Conservation (phyloP, 2,329 filamentous ascomycete genomes). For the Paecilomyces niveus region DNA sequence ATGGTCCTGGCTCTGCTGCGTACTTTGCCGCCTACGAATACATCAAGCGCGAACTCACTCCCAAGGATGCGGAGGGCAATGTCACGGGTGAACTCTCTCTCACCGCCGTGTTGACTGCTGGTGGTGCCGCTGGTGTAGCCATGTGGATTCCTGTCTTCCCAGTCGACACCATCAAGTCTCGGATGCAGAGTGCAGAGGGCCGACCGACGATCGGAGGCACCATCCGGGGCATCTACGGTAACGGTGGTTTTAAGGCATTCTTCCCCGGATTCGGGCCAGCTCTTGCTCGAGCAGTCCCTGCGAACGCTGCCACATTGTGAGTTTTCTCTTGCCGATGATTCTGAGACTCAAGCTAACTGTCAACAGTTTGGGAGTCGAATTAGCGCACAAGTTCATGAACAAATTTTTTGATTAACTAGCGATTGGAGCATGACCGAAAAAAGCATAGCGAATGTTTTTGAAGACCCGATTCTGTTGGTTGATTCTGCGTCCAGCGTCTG, state of each 20-base stretch:
- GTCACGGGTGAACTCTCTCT: conserved; percentile 72
- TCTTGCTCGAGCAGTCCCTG: conserved; percentile 84
- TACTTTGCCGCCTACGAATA: conserved; percentile 98
- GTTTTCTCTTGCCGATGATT: conserved; percentile 11
- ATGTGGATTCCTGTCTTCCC: conserved; percentile 99
- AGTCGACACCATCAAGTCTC: conserved; percentile 90
- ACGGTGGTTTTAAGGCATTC: conserved; percentile 81
- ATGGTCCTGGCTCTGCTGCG: conserved; percentile 85
- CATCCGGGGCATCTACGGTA: conserved; percentile 72
- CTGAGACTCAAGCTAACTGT: conserved; percentile 6
- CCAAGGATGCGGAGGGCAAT: conserved; percentile 68
- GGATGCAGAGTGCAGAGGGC: conserved; percentile 84
- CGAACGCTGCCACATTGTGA: conserved; percentile 88
- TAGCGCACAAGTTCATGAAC: conserved; percentile 46
- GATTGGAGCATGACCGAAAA: background rate
- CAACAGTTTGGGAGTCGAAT: conserved; percentile 40
- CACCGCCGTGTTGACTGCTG: conserved; percentile 74
- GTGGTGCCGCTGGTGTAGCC: conserved; percentile 83
- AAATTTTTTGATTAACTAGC: conserved; percentile 29
- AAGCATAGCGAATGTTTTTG: background rate
- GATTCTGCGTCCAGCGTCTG: background rate
- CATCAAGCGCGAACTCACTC: conserved; percentile 81
- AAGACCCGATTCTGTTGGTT: background rate
- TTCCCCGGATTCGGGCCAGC: conserved; percentile 96
- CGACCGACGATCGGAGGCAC: conserved; percentile 74